Evolutionary conservation across 768 basidiomycete species (phyloP).

Genomic region (Suillus spraguei): DNA sequence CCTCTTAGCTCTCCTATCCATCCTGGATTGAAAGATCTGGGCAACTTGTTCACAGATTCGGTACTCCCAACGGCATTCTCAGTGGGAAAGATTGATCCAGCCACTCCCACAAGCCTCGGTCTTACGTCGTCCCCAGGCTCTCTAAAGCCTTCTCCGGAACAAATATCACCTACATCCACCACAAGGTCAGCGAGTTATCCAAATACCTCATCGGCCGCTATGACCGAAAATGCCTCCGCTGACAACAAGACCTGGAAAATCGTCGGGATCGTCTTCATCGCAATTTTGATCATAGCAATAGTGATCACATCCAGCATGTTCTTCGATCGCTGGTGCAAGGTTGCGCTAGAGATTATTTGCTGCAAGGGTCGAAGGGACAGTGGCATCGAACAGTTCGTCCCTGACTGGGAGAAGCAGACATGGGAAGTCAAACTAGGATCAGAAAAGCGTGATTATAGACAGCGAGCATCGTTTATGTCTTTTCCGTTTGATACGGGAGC

Average conservation of each 20-base stretch:
- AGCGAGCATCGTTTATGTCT: slow-evolving; percentile 6
- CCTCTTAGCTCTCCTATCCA: slow-evolving; percentile 3
- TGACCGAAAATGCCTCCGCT: slow-evolving; percentile 28
- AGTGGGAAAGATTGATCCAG: background rate
- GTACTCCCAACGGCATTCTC: background rate
- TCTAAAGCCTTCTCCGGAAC: slow-evolving; percentile 3
- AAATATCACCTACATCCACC: slow-evolving; percentile 9
- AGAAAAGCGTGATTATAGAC: slow-evolving; percentile 12
- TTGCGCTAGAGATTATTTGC: slow-evolving; percentile 52
- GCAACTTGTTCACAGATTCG: background rate
- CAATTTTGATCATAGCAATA: slow-evolving; percentile 58
- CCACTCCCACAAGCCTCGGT: slow-evolving; percentile 1
- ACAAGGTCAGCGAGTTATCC: slow-evolving; percentile 11
- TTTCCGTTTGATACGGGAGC: slow-evolving; percentile 7
- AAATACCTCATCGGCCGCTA: slow-evolving; percentile 8
- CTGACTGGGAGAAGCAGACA: slow-evolving; percentile 62
- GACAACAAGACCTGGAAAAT: slow-evolving; percentile 65
- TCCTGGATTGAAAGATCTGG: slow-evolving; percentile 4
- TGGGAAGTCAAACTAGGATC: slow-evolving; percentile 50
- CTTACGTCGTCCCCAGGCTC: slow-evolving; percentile 5
- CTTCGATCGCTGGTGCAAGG: slow-evolving; percentile 73
- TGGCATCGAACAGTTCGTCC: slow-evolving; percentile 57
- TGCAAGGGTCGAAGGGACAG: slow-evolving; percentile 33
- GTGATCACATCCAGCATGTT: slow-evolving; percentile 61
- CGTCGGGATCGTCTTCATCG: slow-evolving; percentile 66